These are phyloP conservation scores for Chlorella sp. DNA, from an alignment of 139 green algal genomes.

Conservation along the genomic window DNA sequence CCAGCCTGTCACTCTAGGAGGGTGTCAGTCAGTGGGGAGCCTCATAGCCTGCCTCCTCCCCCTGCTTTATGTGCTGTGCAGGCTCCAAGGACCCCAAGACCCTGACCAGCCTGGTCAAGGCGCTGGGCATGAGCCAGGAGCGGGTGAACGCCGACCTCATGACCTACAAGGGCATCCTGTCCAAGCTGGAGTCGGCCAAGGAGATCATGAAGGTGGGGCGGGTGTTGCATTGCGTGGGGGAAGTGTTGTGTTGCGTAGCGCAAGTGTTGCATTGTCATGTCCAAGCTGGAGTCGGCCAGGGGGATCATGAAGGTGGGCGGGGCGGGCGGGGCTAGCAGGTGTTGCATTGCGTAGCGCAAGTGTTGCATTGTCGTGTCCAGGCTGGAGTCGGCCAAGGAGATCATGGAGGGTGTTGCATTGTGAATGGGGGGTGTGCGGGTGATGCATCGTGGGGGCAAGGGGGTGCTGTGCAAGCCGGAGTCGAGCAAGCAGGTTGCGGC, in stretches of 20 bases:
- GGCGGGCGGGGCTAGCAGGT: not conserved
- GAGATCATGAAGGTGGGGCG: slow-evolving; percentile 72
- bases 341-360: not conserved
- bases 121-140: slow-evolving; percentile 75
- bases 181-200: slow-evolving; percentile 89
- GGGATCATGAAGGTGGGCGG: slow-evolving; percentile 72
- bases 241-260: not conserved
- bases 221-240: not conserved
- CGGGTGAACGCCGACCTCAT: slow-evolving; percentile 88
- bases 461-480: slow-evolving; percentile 87
- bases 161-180: slow-evolving; percentile 91
- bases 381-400: slow-evolving; percentile 88
- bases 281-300: slow-evolving; percentile 88
- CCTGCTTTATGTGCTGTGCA: not conserved
- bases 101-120: slow-evolving; percentile 77
- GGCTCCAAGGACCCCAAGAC: slow-evolving; percentile 87
- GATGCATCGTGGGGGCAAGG: slow-evolving; percentile 49
- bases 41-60: no score
- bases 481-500: slow-evolving; percentile 91
- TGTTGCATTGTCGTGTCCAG: slow-evolving; percentile 93
- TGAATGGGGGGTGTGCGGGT: not conserved
- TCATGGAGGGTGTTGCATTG: slow-evolving; percentile 58
- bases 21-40: no score
- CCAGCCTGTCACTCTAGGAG: no score
- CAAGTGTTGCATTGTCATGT: no score